A percentile compares a stretch with the other conserved stretches of the same genome.
These are phyloP conservation scores for Alternaria gaisen DNA, from an alignment of 2,329 filamentous ascomycete species.

Conservation along the genomic window DNA sequence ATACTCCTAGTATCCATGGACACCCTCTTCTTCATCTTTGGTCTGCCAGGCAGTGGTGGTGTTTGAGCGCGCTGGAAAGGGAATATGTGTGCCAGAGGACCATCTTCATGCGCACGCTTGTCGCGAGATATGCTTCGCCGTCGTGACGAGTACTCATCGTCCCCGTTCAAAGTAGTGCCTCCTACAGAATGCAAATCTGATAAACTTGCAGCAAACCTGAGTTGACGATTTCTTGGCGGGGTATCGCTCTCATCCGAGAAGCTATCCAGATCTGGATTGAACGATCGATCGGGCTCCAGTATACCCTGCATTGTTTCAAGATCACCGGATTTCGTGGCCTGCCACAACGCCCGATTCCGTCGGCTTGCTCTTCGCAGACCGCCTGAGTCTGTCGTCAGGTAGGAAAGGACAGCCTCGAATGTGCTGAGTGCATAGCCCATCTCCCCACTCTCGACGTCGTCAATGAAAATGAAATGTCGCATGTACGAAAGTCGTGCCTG, in stretches of 20 bases:
- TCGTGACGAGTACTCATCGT: conserved; percentile 31
- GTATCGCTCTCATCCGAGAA: conserved; percentile 42
- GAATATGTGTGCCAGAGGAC: conserved; percentile 81
- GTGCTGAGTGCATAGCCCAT: conserved; percentile 96
- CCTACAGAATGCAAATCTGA: conserved; percentile 38
- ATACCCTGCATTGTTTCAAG: conserved; percentile 78
- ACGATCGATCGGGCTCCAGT: conserved; percentile 72
- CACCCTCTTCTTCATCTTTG: conserved; percentile 75
- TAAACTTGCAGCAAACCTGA: conserved; percentile 45
- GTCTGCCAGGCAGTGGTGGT: conserved; percentile 57
- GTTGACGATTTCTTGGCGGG: conserved; percentile 33
- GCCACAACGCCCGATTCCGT: conserved; percentile 87
- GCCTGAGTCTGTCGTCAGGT: conserved; percentile 82
- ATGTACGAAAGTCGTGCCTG: conserved; percentile 93
- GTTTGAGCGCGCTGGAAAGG: conserved; percentile 77
- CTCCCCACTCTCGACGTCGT: conserved; percentile 96
- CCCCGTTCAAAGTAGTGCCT: conserved; percentile 43
- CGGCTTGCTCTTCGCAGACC: conserved; percentile 84
- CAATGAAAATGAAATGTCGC: conserved; percentile 96
- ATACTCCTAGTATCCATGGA: conserved; percentile 90
- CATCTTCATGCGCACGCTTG: conserved; percentile 38
- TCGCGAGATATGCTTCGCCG: conserved; percentile 31
- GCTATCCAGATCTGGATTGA: conserved; percentile 43
- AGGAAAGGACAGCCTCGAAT: conserved; percentile 90
- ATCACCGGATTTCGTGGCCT: conserved; percentile 81